Evolutionary conservation across 768 basidiomycete genomes (phyloP), one percentile per base, ranked within the genome.

Genomic region (Collybiopsis luxurians): DNA sequence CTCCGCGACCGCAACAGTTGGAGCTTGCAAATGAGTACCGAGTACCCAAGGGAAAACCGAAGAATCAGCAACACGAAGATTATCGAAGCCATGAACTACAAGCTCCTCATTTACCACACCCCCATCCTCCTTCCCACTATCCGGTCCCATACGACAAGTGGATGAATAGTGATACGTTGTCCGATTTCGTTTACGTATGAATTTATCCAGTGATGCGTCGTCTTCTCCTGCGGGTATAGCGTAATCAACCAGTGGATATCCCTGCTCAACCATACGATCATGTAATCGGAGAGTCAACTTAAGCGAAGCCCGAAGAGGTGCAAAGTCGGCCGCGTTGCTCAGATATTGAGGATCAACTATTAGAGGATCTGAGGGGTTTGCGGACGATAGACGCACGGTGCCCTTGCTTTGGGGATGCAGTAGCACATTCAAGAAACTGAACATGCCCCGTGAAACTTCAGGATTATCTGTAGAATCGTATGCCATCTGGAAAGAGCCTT

Each of bases 121-220:
- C 10, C 45, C 54, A 34, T 47, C 24, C 21, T 55, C 40, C 36
- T 44, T 31, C n/a, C 52, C 52, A 39, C 40, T 53, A 21, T 46
- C 43, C 17, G 53, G 42, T 17, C 42, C 53, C 54, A 55, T 55
- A 17, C 54, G 43, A 55, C 44, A 55, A 7, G 44, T 55, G n/a
- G 54, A 55, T 24, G 44, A 55, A n/a, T 47, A 55, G 46, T 47
- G 54, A 27, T 55, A 47, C 12, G 54, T 55, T 12, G 31, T 55
- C 3, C 44, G 54, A 38, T 55, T 55, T 27, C 54, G 26, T 24
- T 24, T 55, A n/a, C 53, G 24, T 5, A 55, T 47, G 24, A 55
- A 55, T 26, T 47, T 47, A 21, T 55, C 54, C 30, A 55, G 40
- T 7, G 54, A 55, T 17, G 30, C 45, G n/a, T 45, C 44, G 23